Evolutionary conservation across 495 filamentous ascomycete species (phyloP), one percentile per base, ranked within the genome.

Genomic region (Xylaria castorea): DNA sequence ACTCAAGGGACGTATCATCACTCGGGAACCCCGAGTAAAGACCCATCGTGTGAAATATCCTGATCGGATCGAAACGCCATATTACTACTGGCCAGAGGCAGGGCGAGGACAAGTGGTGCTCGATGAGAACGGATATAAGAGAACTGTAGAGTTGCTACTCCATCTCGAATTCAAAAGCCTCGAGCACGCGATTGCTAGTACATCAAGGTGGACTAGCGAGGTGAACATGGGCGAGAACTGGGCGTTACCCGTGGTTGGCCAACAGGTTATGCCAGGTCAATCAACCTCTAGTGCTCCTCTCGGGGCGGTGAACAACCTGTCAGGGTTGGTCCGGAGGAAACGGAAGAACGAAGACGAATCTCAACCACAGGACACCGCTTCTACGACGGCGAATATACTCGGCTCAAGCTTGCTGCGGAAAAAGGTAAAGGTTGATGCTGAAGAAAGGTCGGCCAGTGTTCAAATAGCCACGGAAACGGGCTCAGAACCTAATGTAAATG

Each of bases 91-190:
- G 93, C 91, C 90, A 6, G 75, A 84, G 25, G 81, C 86, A 36
- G 91, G 91, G 60, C 86, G 93, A 51, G 94, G 93, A 9, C 84
- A 92, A 25, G 85, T 92, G 9, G 83, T 97, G 3, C 84, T 97
- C 9, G 85, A 86, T 48, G 91, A 93, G 46, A 85, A 85, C 66
- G 89, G 90, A 50, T 99, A 97, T 82, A 91, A 92, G 71, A 86
- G 89, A 12, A 89, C 91, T n/a, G 88, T 90, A 69, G 92, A 97
- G 74, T 82, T 93, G 44, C 84, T 99, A 1, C 87, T 97, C n/a
- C 89, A 91, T 32, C 88, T 95, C 18, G 93, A 98, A 79, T 98
- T 98, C 81, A 90, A 89, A 14, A 91, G 89, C 46, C 74, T 91
- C 32, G 86, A 90, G 3, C 87, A 92, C n/a, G 91, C 94, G 6